Conservation (phyloP, 164 flowering plant species). For the Vitis vinifera region ASM3070453v1 NC_081810.1:1826501-1827000, state of each 20-base stretch:
- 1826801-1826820: too few relatives aligned
- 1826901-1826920: conserved; percentile 37
- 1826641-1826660: too few relatives aligned
- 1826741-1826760: too few relatives aligned
- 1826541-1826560: conserved; percentile 26
- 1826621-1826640: too few relatives aligned
- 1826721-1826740: too few relatives aligned
- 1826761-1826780: conserved; percentile 12
- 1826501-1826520: neutral
- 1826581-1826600: too few relatives aligned
- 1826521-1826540: conserved; percentile 27
- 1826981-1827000: too few relatives aligned
- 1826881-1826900: conserved; percentile 34
- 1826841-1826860: neutral
- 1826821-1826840: too few relatives aligned
- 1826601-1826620: too few relatives aligned
- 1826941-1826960: conserved; percentile 15
- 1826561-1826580: neutral
- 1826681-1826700: too few relatives aligned
- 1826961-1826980: neutral
- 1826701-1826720: too few relatives aligned
- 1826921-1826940: conserved; percentile 19
- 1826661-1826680: neutral
- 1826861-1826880: conserved; percentile 33
- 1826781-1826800: too few relatives aligned